Evolutionary conservation across 2,329 filamentous ascomycete species (phyloP), one percentile per base, ranked within the genome.

Genomic region (Malbranchea zuffiana): DNA sequence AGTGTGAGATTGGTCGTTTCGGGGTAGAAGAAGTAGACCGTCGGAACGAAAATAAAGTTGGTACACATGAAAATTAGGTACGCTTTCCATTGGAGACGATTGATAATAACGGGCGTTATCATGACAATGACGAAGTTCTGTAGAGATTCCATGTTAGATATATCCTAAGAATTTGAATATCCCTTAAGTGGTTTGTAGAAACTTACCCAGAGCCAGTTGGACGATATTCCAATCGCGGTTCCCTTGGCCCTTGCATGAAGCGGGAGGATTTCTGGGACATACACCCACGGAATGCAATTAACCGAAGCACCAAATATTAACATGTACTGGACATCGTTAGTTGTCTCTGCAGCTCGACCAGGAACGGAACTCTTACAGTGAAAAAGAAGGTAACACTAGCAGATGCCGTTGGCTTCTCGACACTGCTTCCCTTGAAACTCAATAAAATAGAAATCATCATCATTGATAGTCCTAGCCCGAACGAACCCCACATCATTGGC

Each of bases 401-500:
- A n/a, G 64, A 64, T 4, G 63, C 64, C 1, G 65, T 50, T 31
- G 66, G 62, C 32, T 66, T 63, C 4, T 49, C 49, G 38, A 68
- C 51, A 0, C 60, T 62, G 4, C 40, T 34, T 21, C 64, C 62
- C 11, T 55, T 54, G 13, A 62, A 47, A 2, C 59, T 61, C 4
- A 66, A 54, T 0, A 63, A 53, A 12, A 66, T 64, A 0, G 65
- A 61, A 34, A 71, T 70, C 6, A 67, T 48, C 12, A 66, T 55
- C 55, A 65, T 71, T 46, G 67, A 72, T 8, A 64, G 57, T 1
- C 60, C 65, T 40, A 66, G 69, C 6, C 63, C 69, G 5, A 57
- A 54, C n/a, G 66, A 61, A 4, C 61, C 65, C 12, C 49, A 49
- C 56, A 71, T 67, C 65, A 71, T 67, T 31, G 69, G 55, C 33